Evolutionary conservation across 306 rosid genomes (phyloP).

Genomic region (Erythrophleum fordii): DNA sequence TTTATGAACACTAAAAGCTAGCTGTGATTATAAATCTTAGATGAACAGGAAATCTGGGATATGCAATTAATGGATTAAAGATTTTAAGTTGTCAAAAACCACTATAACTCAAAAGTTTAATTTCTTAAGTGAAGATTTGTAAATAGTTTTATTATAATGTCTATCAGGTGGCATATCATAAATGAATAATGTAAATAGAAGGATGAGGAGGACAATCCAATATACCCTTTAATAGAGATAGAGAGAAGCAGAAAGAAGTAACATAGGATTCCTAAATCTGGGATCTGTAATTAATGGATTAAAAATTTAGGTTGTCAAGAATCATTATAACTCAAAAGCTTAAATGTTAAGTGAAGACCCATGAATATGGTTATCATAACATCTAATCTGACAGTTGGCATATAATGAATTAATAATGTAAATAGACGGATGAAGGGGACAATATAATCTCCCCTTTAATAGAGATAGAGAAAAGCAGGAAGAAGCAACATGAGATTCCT

Average conservation of each 20-base stretch:
- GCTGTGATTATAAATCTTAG: neutral
- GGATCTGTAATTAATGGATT: neutral
- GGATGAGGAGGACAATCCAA: conserved; percentile 21
- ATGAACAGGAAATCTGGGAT: conserved; percentile 31
- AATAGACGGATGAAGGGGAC: conserved; percentile 17
- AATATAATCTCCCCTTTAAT: conserved; percentile 14
- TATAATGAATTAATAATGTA: neutral
- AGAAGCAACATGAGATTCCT: conserved; percentile 38
- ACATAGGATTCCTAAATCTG: conserved; percentile 35
- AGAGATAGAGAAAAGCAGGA: conserved; percentile 24
- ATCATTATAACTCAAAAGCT: neutral
- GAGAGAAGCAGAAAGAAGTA: conserved; percentile 29
- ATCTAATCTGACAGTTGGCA: neutral
- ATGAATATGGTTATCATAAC: neutral
- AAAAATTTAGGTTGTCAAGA: neutral
- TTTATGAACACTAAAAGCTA: conserved; percentile 18
- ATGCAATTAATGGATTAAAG: conserved; percentile 16
- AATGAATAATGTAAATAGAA: neutral
- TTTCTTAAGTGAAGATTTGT: neutral
- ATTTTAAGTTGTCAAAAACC: neutral
- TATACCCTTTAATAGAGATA: neutral
- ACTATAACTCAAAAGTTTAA: neutral
- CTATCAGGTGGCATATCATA: neutral
- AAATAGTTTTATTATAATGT: neutral
- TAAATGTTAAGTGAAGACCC: neutral